phyloP scores from a whole-genome alignment of 176 grass and related monocot genomes.

The Typha latifolia region DNA sequence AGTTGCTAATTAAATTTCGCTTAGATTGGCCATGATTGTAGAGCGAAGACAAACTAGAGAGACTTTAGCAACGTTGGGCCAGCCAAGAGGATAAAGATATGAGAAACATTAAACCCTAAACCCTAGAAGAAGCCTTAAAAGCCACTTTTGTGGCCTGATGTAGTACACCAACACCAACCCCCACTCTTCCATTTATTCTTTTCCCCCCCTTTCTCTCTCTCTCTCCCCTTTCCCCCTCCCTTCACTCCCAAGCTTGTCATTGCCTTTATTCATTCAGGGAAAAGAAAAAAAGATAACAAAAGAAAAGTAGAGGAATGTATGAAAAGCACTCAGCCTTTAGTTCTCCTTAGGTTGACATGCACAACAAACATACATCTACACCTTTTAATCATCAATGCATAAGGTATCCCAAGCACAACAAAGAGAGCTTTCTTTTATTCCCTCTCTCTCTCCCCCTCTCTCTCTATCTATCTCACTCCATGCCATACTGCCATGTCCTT shows the following conservation, averaged over 20 bases:
- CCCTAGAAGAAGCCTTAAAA: constrained; percentile 23
- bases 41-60: too few relatives aligned
- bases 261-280: constrained; percentile 27
- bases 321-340: constrained; percentile 7
- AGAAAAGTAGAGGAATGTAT: constrained; percentile 1
- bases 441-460: not conserved
- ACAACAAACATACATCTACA: constrained; percentile 6
- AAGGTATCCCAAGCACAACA: constrained; percentile 21
- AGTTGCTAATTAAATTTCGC: too few relatives aligned
- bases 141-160: constrained; percentile 40
- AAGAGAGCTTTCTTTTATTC: not conserved
- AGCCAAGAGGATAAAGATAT: too few relatives aligned
- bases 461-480: too few relatives aligned
- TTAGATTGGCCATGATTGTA: too few relatives aligned
- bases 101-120: constrained; percentile 12
- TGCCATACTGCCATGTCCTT: not conserved
- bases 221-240: constrained; percentile 17
- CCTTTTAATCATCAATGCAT: constrained; percentile 23
- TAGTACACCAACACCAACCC: constrained; percentile 28
- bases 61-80: too few relatives aligned
- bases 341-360: constrained; percentile 36
- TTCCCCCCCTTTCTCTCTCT: too few relatives aligned
- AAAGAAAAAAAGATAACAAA: constrained; percentile 17
- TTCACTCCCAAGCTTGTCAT: constrained; percentile 42
- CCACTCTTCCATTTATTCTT: constrained; percentile 6